Base-by-base conservation (phyloP, 345 rosid genomes). In the Acer yangbiense region DNA sequence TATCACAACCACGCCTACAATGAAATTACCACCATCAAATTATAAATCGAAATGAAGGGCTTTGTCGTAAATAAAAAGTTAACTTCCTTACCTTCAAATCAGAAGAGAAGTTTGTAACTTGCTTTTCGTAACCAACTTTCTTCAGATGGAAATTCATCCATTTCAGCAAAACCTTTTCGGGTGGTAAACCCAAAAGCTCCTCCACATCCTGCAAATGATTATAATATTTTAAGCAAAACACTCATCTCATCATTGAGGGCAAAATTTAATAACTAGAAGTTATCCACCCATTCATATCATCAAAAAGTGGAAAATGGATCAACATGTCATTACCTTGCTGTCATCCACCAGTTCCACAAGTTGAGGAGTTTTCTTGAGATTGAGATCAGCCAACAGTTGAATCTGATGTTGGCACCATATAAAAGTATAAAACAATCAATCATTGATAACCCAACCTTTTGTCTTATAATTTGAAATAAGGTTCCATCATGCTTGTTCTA, bases 71-170 rank as follows among this genome's bases (percentile, higher is more conserved):
- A 72, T 46, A 77, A 68, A 75, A 20, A 60, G 73, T 14, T 6
- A 72, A 67, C 7, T 83, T 76, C 41, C 78, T 86, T 81, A 94
- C 99, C 99, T 96, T 96, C 76, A 96, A 84, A 87, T 96, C 99
- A 54, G 97, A 83, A 43, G 99, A 92, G 82, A 96, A 96, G 83
- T 96, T 96, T 18, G 98, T 94, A 79, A 94, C 98, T 81, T 89
- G 87, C 86, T 96, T 96, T 27, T 75, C 82, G 44, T 96, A 96
- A 63, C 98, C 98, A 80, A 89, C 93, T 87, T 96, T 96, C 88
- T 96, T 94, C 78, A 96, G 82, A 85, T 96, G 99, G 74, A 89
- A 90, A 83, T 96, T 96, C 99, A 96, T 96, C 98, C 99, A 96
- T 84, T 96, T 94, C 54, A 96, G 88, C 68, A 96, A 68, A 80